A percentile compares a stretch with the other conserved stretches of the same genome.
Conservation (phyloP, 78 protist species). For the Anaeramoeba ignava region DNA sequence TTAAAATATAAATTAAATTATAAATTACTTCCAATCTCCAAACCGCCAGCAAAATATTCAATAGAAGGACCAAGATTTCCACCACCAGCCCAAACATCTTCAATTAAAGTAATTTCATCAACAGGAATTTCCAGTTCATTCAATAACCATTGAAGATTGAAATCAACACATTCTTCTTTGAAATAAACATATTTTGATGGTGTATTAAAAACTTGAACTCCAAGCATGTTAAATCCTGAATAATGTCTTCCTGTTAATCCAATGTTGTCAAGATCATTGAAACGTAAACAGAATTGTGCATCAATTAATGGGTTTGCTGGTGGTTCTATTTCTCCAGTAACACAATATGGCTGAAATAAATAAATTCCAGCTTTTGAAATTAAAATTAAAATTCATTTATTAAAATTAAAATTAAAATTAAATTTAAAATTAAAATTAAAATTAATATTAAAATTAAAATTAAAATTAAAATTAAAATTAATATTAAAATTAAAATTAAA, state of each 20-base stretch:
- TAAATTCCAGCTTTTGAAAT: no score
- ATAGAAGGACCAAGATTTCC: conserved; percentile 35
- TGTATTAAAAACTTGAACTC: conserved; percentile 26
- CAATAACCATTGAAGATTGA: conserved; percentile 23
- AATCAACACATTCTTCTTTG: conserved; percentile 16
- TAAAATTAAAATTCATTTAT: no score
- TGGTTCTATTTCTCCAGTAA: conserved; percentile 28
- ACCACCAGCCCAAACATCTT: conserved; percentile 36
- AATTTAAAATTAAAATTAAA: no score
- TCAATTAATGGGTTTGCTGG: conserved; percentile 29
- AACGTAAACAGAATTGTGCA: conserved; percentile 32
- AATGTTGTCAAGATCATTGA: conserved; percentile 34
- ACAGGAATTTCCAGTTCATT: not conserved
- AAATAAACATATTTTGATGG: conserved; percentile 1
- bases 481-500: no score
- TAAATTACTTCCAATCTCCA: no score
- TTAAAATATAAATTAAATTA: no score
- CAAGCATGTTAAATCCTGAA: conserved; percentile 26
- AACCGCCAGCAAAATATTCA: no score
- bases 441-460: no score
- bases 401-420: no score
- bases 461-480: no score
- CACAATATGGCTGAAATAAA: no score
- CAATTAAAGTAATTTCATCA: conserved; percentile 20
- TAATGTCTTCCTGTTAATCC: conserved; percentile 37